Evolutionary conservation across 2,329 filamentous ascomycete species (phyloP).

Genomic region (Pyricularia sp.): DNA sequence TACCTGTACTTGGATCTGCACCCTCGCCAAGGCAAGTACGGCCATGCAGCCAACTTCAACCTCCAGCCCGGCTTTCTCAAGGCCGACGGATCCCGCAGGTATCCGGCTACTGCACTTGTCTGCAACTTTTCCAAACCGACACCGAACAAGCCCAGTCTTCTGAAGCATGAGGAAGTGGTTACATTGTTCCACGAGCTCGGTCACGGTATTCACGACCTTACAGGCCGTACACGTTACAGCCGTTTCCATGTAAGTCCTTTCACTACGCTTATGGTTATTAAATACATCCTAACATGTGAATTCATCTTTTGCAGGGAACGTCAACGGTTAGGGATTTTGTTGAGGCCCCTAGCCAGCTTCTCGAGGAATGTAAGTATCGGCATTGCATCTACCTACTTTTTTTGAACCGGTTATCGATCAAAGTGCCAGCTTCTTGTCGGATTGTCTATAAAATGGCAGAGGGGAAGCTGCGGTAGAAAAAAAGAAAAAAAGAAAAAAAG

Average conservation of each 20-base stretch:
- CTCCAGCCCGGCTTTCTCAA: slow-evolving; percentile 58
- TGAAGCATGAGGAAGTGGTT: slow-evolving; percentile 74
- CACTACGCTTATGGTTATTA: not conserved
- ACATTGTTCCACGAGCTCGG: slow-evolving; percentile 71
- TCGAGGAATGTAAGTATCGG: slow-evolving; percentile 42
- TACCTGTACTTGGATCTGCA: slow-evolving; percentile 76
- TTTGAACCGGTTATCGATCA: not conserved
- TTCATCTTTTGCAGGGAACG: slow-evolving; percentile 32
- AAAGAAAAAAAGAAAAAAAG: no score
- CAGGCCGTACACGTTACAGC: slow-evolving; percentile 48
- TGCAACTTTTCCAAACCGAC: slow-evolving; percentile 81
- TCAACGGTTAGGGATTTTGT: slow-evolving; percentile 56
- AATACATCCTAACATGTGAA: not conserved
- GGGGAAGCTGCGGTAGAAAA: no score
- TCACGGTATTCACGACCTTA: slow-evolving; percentile 57
- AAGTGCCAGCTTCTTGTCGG: not conserved
- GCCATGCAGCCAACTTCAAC: slow-evolving; percentile 76
- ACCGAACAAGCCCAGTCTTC: slow-evolving; percentile 58
- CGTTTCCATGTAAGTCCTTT: slow-evolving; percentile 41
- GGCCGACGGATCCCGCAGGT: slow-evolving; percentile 55
- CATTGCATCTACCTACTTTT: not conserved
- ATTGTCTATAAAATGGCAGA: not conserved
- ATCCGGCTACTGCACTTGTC: slow-evolving; percentile 66
- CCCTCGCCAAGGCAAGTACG: slow-evolving; percentile 70
- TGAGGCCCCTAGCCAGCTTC: slow-evolving; percentile 59